Evolutionary conservation across 139 green algal genomes (phyloP), one percentile per base, ranked within the genome.

Genomic region (Pleodorina starrii): DNA sequence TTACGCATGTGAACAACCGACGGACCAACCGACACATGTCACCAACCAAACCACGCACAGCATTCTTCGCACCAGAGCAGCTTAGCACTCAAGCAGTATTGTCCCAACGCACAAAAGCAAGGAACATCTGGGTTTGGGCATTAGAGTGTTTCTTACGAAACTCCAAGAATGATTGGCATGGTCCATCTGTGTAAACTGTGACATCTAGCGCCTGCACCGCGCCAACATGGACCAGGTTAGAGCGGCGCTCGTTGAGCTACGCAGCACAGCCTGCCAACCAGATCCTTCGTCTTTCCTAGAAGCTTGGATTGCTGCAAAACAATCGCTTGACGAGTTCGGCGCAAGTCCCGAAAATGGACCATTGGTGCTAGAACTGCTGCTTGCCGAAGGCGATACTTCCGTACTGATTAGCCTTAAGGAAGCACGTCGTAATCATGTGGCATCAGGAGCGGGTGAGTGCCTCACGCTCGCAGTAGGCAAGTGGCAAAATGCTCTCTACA

Each of bases 341-440:
- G 27, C 35, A 21, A 54, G 25, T 10, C 78, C 78, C 5, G 78
- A 85, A 42, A 51, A 43, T 11, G 40, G 40, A 14, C 27, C 36
- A n/a, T 29, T 86, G n/a, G 40, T 40, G 27, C 40, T 75, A 40
- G 79, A 86, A 57, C 27, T 86, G 79, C 57, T 86, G 40, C 27
- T 86, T 1, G 32, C 10, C 10, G 79, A 86, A 40, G n/a, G 11
- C 29, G 59, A 75, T 57, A 86, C 79, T 2, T 57, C 59, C 14
- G 12, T 75, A 19, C 10, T 86, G 4, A 43, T 48, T 2, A 86
- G 46, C 14, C 17, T 86, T 2, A 44, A 66, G 23, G 79, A 75
- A 25, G 79, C 79, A 10, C n/a, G 42, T 38, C 35, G 14, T 6
- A 86, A 86, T 57, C 79, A 75, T 46, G 14, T 36, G 6, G 12